Evolutionary conservation across 2,329 filamentous ascomycete genomes (phyloP).

Genomic region (Pestalotiopsis sp.): DNA sequence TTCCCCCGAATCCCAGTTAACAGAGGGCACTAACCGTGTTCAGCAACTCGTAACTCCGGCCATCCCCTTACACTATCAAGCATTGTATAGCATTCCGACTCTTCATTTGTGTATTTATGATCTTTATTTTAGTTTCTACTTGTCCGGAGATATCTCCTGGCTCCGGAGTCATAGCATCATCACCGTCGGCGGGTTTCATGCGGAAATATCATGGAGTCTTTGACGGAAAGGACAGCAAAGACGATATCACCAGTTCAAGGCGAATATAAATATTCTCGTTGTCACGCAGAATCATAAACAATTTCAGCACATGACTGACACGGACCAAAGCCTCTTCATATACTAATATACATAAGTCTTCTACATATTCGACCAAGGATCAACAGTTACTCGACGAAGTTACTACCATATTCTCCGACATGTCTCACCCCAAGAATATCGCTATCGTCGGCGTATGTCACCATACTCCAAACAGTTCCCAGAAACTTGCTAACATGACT

Average conservation of each 20-base stretch:
- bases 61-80: not conserved
- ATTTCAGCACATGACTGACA: no score
- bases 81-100: not conserved
- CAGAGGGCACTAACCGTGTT: not conserved
- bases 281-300: no score
- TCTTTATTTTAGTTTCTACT: no score
- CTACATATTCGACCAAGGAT: no score
- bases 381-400: not conserved
- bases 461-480: not conserved
- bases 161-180: not conserved
- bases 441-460: constrained; percentile 51
- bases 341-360: no score
- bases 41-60: not conserved
- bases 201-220: not conserved
- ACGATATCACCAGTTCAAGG: not conserved
- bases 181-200: not conserved
- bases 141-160: not conserved
- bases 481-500: not conserved
- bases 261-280: not conserved
- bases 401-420: not conserved
- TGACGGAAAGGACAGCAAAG: not conserved
- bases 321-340: no score
- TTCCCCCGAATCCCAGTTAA: not conserved
- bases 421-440: constrained; percentile 37
- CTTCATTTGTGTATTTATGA: not conserved